Base-by-base conservation (phyloP, 306 rosid species). In the Chamaecrista fasciculata region DNA sequence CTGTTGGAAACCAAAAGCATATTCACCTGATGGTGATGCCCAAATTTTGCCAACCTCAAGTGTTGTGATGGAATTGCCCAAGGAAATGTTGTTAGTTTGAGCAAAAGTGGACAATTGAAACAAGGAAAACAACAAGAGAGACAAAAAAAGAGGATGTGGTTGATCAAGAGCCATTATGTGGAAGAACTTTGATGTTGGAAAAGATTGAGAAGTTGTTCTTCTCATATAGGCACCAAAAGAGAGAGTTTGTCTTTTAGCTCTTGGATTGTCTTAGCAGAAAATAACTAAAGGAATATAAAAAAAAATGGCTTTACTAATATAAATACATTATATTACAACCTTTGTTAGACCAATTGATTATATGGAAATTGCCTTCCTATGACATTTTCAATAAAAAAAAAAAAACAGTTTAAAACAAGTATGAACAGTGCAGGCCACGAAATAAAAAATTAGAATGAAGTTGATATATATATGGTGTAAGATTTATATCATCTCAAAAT, bases 1-100 rank as follows among this genome's bases (percentile, higher is more conserved):
- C 4, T 63, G n/a, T 23, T 5, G 69, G 46, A 86, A 86, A n/a
- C 86, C 88, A 21, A 86, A 62, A n/a, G 86, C 81, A 67, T 80
- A 86, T 2, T 80, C 87, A 12, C 82, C 79, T 1, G 77, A 73
- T 42, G 78, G 78, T 0, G 86, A 83, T 26, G 14, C 1, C 84
- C 77, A 78, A 10, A n/a, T 70, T 0, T 37, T 24, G 34, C 18
- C 36, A 15, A 51, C 19, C 25, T 50, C 43, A 2, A 3, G 5
- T 0, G 89, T 78, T 26, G 75, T 57, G 57, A 79, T 81, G 4
- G 77, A 73, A 44, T 71, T 33, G 0, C 79, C 77, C 16, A 68
- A 20, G 11, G 71, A 16, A 12, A 69, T 44, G 21, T 67, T 85
- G 31, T 11, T 7, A 11, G 78, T 34, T 59, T 77, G 68, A 47